phyloP scores from a whole-genome alignment of 2,329 filamentous ascomycete genomes.

The Neobulgaria alba region DNA sequence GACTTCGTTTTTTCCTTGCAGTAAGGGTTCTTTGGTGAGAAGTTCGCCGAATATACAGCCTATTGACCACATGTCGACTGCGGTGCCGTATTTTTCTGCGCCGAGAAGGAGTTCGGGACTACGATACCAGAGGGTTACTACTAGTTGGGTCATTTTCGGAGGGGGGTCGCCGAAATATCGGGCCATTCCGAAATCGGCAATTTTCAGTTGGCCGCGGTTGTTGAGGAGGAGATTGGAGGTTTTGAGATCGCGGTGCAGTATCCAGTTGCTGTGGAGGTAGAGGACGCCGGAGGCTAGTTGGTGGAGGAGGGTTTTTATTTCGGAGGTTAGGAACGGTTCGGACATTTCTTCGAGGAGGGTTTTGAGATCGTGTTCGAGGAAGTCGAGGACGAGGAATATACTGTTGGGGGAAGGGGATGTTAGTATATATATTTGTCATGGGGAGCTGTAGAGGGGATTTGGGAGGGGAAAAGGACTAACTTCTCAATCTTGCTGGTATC shows the following conservation, averaged over 20 bases:
- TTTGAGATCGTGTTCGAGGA: conserved; percentile 94
- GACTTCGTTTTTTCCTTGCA: conserved; percentile 88
- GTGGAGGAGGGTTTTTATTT: conserved; percentile 80
- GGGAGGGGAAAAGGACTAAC: too few species aligned
- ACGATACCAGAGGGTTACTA: conserved; percentile 96
- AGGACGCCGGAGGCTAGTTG: conserved; percentile 74
- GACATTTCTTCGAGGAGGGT: conserved; percentile 88
- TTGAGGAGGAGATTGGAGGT: conserved; percentile 91
- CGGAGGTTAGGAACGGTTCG: conserved; percentile 84
- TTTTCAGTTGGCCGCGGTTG: conserved; percentile 89
- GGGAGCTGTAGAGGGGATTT: too few species aligned
- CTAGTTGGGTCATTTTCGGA: conserved; percentile 75
- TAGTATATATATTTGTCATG: too few species aligned
- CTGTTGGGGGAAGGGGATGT: conserved; percentile 37
- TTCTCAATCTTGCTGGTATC: conserved; percentile 44
- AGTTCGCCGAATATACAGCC: conserved; percentile 95
- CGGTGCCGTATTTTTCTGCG: conserved; percentile 60
- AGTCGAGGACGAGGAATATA: conserved; percentile 93
- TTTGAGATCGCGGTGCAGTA: conserved; percentile 89
- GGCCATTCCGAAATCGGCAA: conserved; percentile 98
- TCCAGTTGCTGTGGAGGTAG: conserved; percentile 84
- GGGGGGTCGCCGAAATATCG: conserved; percentile 75
- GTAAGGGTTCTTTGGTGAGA: conserved; percentile 68
- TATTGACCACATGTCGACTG: conserved; percentile 91
- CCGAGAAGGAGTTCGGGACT: conserved; percentile 85